phyloP scores from a whole-genome alignment of 306 rosid genomes.

The Prosopis cineraria region DNA sequence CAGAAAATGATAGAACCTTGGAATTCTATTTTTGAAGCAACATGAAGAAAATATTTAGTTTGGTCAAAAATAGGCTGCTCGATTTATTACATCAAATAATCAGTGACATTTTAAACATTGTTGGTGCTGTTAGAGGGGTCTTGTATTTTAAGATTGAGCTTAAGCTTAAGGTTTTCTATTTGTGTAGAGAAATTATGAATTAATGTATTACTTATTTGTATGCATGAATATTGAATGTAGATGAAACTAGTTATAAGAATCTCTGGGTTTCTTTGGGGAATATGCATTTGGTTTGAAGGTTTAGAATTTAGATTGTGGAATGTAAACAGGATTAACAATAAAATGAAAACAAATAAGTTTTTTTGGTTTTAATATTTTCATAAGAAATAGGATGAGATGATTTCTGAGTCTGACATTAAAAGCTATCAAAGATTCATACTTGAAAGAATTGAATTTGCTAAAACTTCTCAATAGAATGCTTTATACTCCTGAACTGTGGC shows the following conservation, averaged over 20 bases:
- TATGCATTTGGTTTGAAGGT: not conserved
- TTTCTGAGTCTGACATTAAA: not conserved
- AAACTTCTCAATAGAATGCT: not conserved
- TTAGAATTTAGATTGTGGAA: not conserved
- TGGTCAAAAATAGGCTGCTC: not conserved
- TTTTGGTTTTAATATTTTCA: not conserved
- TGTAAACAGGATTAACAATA: not conserved
- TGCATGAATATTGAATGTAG: no score
- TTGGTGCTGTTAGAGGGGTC: not conserved
- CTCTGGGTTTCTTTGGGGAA: slow-evolving; percentile 5
- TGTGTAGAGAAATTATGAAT: not conserved
- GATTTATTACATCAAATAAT: not conserved
- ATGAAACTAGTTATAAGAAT: not conserved
- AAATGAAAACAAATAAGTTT: not conserved
- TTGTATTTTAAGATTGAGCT: not conserved
- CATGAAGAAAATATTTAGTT: not conserved
- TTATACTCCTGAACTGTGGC: not conserved
- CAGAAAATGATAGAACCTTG: not conserved
- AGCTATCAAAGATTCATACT: not conserved
- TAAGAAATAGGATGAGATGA: not conserved
- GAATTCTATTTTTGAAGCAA: slow-evolving; percentile 28
- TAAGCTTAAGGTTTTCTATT: not conserved
- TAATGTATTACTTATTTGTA: not conserved
- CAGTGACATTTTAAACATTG: not conserved
- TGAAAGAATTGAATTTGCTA: not conserved